Base-by-base conservation (phyloP, 768 basidiomycete species). In the Podaxis pistillaris region DNA sequence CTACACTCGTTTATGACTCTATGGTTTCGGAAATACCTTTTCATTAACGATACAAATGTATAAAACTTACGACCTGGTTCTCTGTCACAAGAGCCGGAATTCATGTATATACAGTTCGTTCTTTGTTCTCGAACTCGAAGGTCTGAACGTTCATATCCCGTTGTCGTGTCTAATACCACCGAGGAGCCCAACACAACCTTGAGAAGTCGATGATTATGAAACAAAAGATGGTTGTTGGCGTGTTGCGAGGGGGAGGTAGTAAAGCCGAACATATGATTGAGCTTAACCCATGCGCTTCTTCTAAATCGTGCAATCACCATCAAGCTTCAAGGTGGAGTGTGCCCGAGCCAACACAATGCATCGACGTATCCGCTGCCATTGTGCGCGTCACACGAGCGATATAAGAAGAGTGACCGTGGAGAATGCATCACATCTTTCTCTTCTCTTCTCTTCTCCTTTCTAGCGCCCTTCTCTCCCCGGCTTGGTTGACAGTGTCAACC, bases 31-130 rank as follows among this genome's bases (percentile, higher is more conserved):
- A 44, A 50, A 50, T 50, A 53, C 50, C 59, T 44, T 37, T 38
- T 61, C 40, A 62, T 51, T 54, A 56, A 51, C 60, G 28, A 19
- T 57, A 62, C 56, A 53, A 28, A 54, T 44, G 51, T 65, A 8
- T 9, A 33, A 52, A 53, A 65, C 51, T 47, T 54, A 30, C 2
- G 36, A 30, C 28, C 30, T 37, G 33, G 33, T 33, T 33, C 33
- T 28, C 1, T 33, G 30, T 33, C 8, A 8, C 30, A 33, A 33
- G 30, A 33, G 8, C 30, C 30, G 7, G 30, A 33, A 33, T 33
- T 33, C 8, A 50, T 50, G 24, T 9, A 37, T 19, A 19, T 13
- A 2, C 36, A 40, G 4, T 22, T 24, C 19, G 38, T 19, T 15
- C n/a, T 44, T 44, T 44, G n/a, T 15, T 13, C 41, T 5, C 41